Evolutionary conservation across 2,329 filamentous ascomycete species (phyloP), one percentile per base, ranked within the genome.

Genomic region (Microsporum ferrugineum): DNA sequence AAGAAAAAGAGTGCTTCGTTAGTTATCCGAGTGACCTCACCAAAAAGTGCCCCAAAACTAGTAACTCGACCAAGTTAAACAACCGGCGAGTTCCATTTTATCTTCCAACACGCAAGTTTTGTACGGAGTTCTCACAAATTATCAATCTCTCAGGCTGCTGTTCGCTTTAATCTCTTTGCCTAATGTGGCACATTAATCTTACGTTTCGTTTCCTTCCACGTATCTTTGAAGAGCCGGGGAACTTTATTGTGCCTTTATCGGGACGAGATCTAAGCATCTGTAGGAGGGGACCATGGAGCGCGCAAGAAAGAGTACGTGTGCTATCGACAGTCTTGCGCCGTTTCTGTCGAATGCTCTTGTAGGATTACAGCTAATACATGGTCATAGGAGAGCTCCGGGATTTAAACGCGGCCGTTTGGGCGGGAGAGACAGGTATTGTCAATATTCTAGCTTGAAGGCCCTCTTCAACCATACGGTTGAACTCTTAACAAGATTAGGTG

Each of bases 371-470:
- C 51, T 55, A 55, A 55, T 38, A 0, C 36, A 17, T 36, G 4
- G 51, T 29, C 49, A 51, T 72, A 96, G 91, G 90, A 79, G 89
- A 96, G 80, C 82, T 97, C 77, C 89, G 91, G 80, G 84, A 88
- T 77, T 80, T 95, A 70, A 99, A 99, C 75, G 82, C 85, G 71
- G 84, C 84, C 76, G 89, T 88, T 64, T 99, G 94, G 94, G 82
- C 88, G 72, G 91, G 90, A 70, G 89, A 96, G 70, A 86, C 83
- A 80, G 89, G 92, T 96, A 76, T 66, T 71, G 67, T 63, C 64
- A 14, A 59, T 57, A 45, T 65, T 36, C 56, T 63, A 64, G 61
- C 61, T 38, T 59, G 41, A 34, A 59, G 57, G 55, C 39, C 17
- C 27, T 39, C 17, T 23, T 38, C 7, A 14, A 31, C 53, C 43